phyloP scores from a whole-genome alignment of 2,329 filamentous ascomycete genomes.

The Cytospora piceicola region DNA sequence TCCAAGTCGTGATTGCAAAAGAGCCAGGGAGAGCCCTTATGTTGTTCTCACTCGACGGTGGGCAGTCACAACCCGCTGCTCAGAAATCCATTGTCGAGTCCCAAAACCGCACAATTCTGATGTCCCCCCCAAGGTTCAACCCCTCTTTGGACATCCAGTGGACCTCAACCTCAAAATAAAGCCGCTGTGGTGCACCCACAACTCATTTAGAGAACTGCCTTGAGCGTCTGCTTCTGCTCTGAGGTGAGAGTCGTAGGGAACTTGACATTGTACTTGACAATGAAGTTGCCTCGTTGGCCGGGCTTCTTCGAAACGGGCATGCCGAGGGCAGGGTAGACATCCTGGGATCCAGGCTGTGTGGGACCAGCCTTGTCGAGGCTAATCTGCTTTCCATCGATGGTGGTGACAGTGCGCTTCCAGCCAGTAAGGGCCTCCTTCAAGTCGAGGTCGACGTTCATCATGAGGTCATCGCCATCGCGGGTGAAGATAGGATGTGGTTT shows the following conservation, averaged over 20 bases:
- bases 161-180: background rate
- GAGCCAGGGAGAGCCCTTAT: background rate
- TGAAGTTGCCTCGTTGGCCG: conserved; percentile 79
- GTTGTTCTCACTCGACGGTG: background rate
- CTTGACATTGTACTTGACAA: conserved; percentile 89
- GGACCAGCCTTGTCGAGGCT: conserved; percentile 79
- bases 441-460: conserved; percentile 76
- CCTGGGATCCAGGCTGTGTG: conserved; percentile 81
- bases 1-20: background rate
- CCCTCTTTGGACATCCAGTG: background rate
- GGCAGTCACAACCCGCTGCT: background rate
- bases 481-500: conserved; percentile 85
- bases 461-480: conserved; percentile 86
- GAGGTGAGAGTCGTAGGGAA: conserved; percentile 80
- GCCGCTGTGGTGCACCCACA: background rate
- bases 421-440: conserved; percentile 95
- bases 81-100: background rate
- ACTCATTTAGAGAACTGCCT: conserved; percentile 69
- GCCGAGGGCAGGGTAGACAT: conserved; percentile 81
- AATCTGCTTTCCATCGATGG: conserved; percentile 89
- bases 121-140: background rate
- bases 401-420: conserved; percentile 88
- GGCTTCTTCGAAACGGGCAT: conserved; percentile 96
- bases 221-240: conserved; percentile 79
- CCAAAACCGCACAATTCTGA: conserved; percentile 9